Percentiles rank a stretch among this genome's conserved stretches.
Evolutionary conservation across 257 asterid species (phyloP).

Genomic region (Nicotiana benthamiana): DNA sequence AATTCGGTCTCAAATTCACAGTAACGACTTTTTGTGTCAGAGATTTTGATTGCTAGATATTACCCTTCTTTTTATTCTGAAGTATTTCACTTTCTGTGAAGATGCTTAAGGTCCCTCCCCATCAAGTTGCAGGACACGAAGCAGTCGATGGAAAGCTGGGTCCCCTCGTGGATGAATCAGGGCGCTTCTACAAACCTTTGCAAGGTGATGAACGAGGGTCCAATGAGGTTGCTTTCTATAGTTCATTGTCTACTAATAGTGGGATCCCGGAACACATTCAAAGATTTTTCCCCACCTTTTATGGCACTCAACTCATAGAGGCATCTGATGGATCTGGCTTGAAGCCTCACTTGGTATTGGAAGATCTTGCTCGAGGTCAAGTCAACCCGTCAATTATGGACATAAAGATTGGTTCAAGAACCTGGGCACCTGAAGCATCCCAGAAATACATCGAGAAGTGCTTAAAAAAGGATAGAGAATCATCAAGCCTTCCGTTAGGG

Average conservation of each 20-base stretch:
- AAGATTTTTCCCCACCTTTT: slow-evolving; percentile 58
- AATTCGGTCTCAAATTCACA: neutral
- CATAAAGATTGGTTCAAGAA: slow-evolving; percentile 79
- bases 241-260: slow-evolving; percentile 49
- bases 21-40: neutral
- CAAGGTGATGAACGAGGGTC: slow-evolving; percentile 81
- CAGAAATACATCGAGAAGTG: slow-evolving; percentile 59
- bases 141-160: slow-evolving; percentile 63
- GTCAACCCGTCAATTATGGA: slow-evolving; percentile 77
- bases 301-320: slow-evolving; percentile 72
- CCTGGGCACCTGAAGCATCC: slow-evolving; percentile 65
- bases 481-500: slow-evolving; percentile 56
- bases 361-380: slow-evolving; percentile 45
- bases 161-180: slow-evolving; percentile 79
- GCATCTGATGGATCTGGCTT: slow-evolving; percentile 89
- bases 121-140: slow-evolving; percentile 96
- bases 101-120: slow-evolving; percentile 72
- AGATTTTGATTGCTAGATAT: neutral
- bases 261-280: slow-evolving; percentile 52
- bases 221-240: slow-evolving; percentile 61
- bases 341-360: slow-evolving; percentile 55
- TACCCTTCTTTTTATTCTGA: neutral
- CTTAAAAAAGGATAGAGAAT: slow-evolving; percentile 58
- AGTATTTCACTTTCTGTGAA: neutral
- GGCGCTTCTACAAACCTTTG: slow-evolving; percentile 87